Conservation (phyloP, 208 protist genomes). For the Willaertia magna region DNA sequence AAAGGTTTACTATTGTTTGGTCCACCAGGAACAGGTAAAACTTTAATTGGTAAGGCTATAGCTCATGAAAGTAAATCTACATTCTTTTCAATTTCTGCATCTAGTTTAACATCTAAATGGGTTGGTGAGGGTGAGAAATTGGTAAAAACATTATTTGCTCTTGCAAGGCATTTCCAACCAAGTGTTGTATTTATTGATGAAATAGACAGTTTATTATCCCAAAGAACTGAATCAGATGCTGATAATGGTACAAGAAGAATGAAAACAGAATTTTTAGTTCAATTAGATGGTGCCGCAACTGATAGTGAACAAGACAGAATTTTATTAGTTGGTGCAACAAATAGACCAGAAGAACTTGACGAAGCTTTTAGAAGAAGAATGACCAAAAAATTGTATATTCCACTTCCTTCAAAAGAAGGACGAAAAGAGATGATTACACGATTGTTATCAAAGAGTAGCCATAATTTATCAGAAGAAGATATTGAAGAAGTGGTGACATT, state of each 20-base stretch:
- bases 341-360: conserved; percentile 51
- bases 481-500: neutral
- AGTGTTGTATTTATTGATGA: conserved; percentile 87
- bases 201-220: conserved; percentile 77
- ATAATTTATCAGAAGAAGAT: neutral
- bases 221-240: conserved; percentile 59
- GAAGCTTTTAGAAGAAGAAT: conserved; percentile 57
- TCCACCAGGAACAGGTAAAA: conserved; percentile 70
- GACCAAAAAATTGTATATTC: conserved; percentile 64
- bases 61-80: conserved; percentile 69
- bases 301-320: neutral
- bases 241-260: conserved; percentile 66
- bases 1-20: conserved; percentile 64
- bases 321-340: conserved; percentile 10
- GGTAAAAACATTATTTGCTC: conserved; percentile 76
- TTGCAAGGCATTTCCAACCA: conserved; percentile 68
- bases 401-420: conserved; percentile 47
- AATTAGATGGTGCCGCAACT: conserved; percentile 58
- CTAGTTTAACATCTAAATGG: conserved; percentile 76
- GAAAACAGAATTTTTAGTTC: conserved; percentile 79
- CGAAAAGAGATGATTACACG: neutral
- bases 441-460: neutral
- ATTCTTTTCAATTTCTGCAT: conserved; percentile 83
- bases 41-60: conserved; percentile 77
- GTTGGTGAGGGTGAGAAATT: conserved; percentile 79